Percentiles rank a stretch among this genome's conserved stretches.
Evolutionary conservation across 2,329 filamentous ascomycete species (phyloP).

Genomic region (Aspergillus pseudoviridinutans): DNA sequence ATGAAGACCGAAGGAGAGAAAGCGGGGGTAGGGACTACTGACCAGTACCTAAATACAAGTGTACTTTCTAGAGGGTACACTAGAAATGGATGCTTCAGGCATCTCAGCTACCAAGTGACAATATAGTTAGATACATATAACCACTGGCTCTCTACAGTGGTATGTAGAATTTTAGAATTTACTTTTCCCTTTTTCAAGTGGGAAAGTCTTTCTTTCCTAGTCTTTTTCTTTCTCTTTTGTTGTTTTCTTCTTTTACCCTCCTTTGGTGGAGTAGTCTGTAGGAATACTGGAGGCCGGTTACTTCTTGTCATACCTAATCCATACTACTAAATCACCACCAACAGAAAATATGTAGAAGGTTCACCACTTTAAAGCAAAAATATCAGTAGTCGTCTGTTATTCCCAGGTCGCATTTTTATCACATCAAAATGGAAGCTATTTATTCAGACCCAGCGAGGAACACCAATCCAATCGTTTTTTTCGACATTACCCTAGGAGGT

Average conservation of each 20-base stretch:
- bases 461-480: slow-evolving; percentile 47
- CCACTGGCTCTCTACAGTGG: background rate
- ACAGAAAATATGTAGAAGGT: background rate
- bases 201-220: too few relatives aligned
- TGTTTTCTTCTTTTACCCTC: background rate
- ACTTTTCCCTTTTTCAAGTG: too few relatives aligned
- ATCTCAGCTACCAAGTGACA: background rate
- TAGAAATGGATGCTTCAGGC: background rate
- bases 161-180: background rate
- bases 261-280: background rate
- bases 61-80: background rate
- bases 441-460: background rate
- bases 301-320: background rate
- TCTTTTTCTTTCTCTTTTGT: background rate
- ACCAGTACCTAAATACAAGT: background rate
- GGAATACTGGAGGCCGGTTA: too few relatives aligned
- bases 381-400: background rate
- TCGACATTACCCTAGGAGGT: slow-evolving; percentile 47
- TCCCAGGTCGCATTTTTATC: background rate
- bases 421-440: background rate
- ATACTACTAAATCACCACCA: background rate
- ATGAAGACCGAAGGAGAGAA: background rate
- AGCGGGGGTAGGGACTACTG: too few relatives aligned
- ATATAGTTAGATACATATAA: background rate
- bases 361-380: background rate